Base-by-base conservation (phyloP, 768 basidiomycete genomes). In the Collybia mongolica region DNA sequence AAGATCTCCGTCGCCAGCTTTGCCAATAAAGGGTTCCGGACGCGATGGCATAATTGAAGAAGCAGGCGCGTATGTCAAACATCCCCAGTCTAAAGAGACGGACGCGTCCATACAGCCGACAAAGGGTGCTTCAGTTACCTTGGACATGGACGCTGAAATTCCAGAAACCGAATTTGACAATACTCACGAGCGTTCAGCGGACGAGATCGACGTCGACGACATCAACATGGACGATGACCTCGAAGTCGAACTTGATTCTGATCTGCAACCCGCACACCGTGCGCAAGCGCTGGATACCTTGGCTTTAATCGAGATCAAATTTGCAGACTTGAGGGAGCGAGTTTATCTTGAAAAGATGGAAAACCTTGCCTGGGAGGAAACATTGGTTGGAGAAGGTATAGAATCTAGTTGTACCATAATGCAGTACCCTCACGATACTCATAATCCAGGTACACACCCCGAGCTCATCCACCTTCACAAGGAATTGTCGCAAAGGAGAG, bases 321-420 rank as follows among this genome's bases (percentile, higher is more conserved):
- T 94, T 66, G 94, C 95, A 0, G 69, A 88, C 26, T 67, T 98
- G 49, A 72, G 96, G 41, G 94, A 98, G 64, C 76, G 83, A 44
- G 75, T 98, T 14, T 98, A 95, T 65, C 76, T 98, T 17, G 96
- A 98, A 70, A 90, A 94, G 65, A 93, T 98, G 92, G 90, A 93
- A 36, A 83, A 82, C 3, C 72, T 96, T 6, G 87, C 90, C 28
- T 88, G 86, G 82, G 96, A 98, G 66, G 93, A 98, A 61, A 71
- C 80, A 12, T 72, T 94, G 59, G 77, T 98, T 19, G 73, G 80
- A 23, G 80, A 86, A 38, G 90, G 94, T 93, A 57, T 58, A 84
- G 9, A 9, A 32, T 3, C 32, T 72, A 18, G 20, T 45, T 39
- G 29, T 48, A 51, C 44, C 39, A 36, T 38, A 32, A 46, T 24